A percentile compares a stretch with the other conserved stretches of the same genome.
Evolutionary conservation across 116 monocot species (phyloP).

Genomic region (Zostera marina): DNA sequence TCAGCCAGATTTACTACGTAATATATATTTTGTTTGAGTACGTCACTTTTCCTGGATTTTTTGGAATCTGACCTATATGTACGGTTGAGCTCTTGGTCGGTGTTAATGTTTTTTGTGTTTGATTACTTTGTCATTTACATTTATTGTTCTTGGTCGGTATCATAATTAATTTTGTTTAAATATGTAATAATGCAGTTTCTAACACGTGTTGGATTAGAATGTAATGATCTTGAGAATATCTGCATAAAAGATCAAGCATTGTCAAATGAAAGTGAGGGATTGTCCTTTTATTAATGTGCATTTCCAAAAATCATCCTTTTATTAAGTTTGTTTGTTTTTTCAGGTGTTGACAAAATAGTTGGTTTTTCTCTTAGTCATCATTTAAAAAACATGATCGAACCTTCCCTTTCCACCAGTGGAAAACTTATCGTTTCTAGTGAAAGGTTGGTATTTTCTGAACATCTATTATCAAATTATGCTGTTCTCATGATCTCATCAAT

Average conservation of each 20-base stretch:
- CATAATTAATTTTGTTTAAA: background rate
- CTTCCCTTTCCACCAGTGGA: conserved; percentile 29
- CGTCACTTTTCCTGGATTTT: too few relatives aligned
- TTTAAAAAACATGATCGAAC: conserved; percentile 32
- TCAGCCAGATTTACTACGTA: too few relatives aligned
- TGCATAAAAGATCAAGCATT: conserved; percentile 83
- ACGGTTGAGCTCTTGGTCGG: background rate
- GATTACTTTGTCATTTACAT: background rate
- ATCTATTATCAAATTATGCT: background rate
- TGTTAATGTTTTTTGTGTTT: background rate
- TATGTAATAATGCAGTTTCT: conserved; percentile 40
- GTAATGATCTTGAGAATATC: conserved; percentile 66
- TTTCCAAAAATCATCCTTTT: background rate
- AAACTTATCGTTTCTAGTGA: conserved; percentile 67
- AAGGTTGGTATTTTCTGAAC: conserved; percentile 27
- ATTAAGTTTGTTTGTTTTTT: background rate
- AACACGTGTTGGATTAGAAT: conserved; percentile 62
- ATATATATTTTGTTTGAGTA: too few relatives aligned
- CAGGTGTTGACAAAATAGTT: conserved; percentile 94
- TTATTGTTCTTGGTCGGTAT: background rate
- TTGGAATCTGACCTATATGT: too few relatives aligned
- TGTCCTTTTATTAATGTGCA: conserved; percentile 2
- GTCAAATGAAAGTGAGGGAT: conserved; percentile 84
- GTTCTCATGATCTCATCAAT: too few relatives aligned
- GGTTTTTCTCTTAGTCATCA: conserved; percentile 92